A percentile compares a stretch with the other conserved stretches of the same genome.
phyloP scores from a whole-genome alignment of 2,329 filamentous ascomycete species.

The Colletotrichum lini region DNA sequence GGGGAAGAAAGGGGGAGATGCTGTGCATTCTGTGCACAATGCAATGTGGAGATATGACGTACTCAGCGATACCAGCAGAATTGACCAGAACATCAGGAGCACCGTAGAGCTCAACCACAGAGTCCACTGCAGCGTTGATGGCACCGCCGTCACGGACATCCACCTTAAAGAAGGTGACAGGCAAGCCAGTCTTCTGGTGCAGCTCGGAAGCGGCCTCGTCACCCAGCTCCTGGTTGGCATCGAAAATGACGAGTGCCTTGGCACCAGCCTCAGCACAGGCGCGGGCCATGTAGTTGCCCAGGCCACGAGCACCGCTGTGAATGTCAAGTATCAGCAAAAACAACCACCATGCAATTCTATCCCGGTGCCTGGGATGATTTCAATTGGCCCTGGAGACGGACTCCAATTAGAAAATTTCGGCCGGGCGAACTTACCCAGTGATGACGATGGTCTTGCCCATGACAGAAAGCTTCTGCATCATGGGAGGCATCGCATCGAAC shows the following conservation, averaged over 20 bases:
- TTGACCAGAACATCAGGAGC: slow-evolving; percentile 83
- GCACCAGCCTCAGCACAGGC: slow-evolving; percentile 83
- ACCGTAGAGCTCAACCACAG: slow-evolving; percentile 77
- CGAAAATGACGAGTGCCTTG: slow-evolving; percentile 81
- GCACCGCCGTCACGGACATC: slow-evolving; percentile 81
- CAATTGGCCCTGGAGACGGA: slow-evolving; percentile 22
- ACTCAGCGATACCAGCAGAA: slow-evolving; percentile 83
- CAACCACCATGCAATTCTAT: not conserved
- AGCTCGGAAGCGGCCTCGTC: slow-evolving; percentile 79
- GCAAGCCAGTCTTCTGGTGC: slow-evolving; percentile 79
- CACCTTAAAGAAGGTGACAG: slow-evolving; percentile 83
- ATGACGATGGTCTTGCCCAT: slow-evolving; percentile 80
- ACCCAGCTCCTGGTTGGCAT: slow-evolving; percentile 82
- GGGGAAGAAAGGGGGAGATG: slow-evolving; percentile 44
- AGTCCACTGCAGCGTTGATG: slow-evolving; percentile 78
- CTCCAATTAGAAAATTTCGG: not conserved
- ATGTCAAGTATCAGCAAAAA: slow-evolving; percentile 14
- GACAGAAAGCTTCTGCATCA: slow-evolving; percentile 78
- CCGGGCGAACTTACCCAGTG: slow-evolving; percentile 70
- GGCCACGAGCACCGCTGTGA: slow-evolving; percentile 78
- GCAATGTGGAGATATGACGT: slow-evolving; percentile 49
- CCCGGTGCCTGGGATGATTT: not conserved
- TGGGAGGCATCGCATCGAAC: slow-evolving; percentile 69
- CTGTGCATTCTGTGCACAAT: slow-evolving; percentile 34
- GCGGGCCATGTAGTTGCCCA: slow-evolving; percentile 85